Percentiles rank a stretch among this genome's conserved stretches.
These are phyloP conservation scores for Cucurbita ficifolia DNA, from an alignment of 306 rosid genomes.

Conservation along the genomic window DNA sequence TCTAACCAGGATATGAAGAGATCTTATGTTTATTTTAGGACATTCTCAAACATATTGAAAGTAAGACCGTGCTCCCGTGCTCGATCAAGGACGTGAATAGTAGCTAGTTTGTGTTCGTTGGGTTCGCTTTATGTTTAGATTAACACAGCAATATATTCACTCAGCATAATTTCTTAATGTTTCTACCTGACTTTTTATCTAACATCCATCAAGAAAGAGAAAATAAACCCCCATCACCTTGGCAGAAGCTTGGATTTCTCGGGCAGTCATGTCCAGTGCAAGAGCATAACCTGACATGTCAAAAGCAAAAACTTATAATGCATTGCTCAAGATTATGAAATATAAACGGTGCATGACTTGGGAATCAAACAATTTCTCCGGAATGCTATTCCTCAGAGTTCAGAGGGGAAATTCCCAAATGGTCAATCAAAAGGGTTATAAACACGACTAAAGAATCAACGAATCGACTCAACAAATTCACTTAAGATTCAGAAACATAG, in stretches of 20 bases:
- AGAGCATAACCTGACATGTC: constrained; percentile 67
- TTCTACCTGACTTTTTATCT: background rate
- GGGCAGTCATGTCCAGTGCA: constrained; percentile 92
- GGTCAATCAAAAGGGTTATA: background rate
- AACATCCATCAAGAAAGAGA: background rate
- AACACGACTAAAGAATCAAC: background rate
- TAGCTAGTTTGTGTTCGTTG: too few relatives aligned
- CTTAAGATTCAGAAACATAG: background rate
- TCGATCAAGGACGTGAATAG: background rate
- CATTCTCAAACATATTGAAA: background rate
- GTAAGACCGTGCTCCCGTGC: background rate
- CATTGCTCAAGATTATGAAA: background rate
- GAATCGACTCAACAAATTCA: background rate
- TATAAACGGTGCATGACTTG: background rate
- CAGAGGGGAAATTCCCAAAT: background rate
- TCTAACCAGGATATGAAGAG: background rate
- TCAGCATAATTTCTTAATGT: background rate
- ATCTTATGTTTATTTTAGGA: background rate
- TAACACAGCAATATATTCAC: background rate
- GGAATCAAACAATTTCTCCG: background rate
- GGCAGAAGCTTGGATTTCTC: constrained; percentile 76
- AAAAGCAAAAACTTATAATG: background rate
- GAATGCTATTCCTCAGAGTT: background rate
- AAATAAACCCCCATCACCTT: constrained; percentile 29
- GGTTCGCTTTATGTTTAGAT: too few relatives aligned